Evolutionary conservation across 371 early-diverging fungal genomes (phyloP), one percentile per base, ranked within the genome.

Genomic region (Rhizopus delemar): DNA sequence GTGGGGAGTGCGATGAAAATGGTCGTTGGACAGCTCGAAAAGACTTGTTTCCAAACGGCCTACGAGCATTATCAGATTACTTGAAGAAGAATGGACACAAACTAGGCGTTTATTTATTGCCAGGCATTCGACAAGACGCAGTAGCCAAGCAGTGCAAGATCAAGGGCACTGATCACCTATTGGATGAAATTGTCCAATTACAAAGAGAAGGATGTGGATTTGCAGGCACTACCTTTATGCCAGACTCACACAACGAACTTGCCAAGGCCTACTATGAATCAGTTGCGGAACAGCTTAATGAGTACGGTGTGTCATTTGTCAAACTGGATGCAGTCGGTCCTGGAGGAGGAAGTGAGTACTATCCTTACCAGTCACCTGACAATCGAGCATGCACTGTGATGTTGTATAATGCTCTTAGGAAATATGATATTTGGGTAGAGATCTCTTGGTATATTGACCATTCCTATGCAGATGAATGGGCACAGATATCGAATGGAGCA

Each of bases 241-340:
- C 78, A 0, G 78, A 78, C 39, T 60, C 64, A 32, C 69, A 74
- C 51, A 63, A 66, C 35, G 68, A 66, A 4, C 28, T 57, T 1
- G 71, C 71, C 0, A 66, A 67, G 41, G 48, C 36, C 8, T 78
- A 75, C 38, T 78, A 78, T 51, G 69, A 74, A 22, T 73, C 75
- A 5, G 56, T 74, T 9, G 78, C 75, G 0, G 75, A 74, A 8
- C 39, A 63, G 7, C 60, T 78, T 55, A 69, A 68, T 5, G 71
- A 67, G 35, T 78, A 73, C 70, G 69, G 71, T 5, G 53, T 78
- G 4, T 60, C 60, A 3, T 75, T 63, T 63, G 73, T 78, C 4
- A 78, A 78, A 36, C 54, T 78, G 22, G 78, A 78, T 50, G 78
- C 75, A 12, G 69, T 75, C 22, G 78, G 78, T 5, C 75, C 75